Base-by-base conservation (phyloP, 2,329 filamentous ascomycete species). In the Trichophyton verrucosum region DNA sequence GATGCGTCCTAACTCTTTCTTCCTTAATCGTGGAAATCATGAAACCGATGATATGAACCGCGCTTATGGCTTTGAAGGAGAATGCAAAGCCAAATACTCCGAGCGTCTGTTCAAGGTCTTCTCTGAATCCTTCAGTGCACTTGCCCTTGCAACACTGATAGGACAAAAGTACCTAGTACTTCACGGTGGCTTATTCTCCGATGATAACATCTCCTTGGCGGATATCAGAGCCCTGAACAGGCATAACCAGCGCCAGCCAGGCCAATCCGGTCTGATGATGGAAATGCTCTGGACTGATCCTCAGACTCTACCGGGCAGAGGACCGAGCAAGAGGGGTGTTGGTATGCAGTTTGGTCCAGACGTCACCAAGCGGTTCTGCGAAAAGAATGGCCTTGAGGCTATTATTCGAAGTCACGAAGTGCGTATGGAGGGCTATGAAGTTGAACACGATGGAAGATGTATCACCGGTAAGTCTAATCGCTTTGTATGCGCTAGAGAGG, bases 281-380 rank as follows among this genome's bases (percentile, higher is more conserved):
- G 94, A 99, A 76, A 99, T 99, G 94, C 82, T 99, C 55, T 99
- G 94, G 94, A 97, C 94, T 0, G 94, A 99, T 72, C 94, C 94
- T 2, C 94, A 99, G 73, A 82, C 88, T 0, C 81, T 85, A 67
- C 86, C 88, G 30, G 94, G 94, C 59, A 86, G 94, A 67, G 90
- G 91, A 7, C 94, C 94, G 51, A 96, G 91, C 79, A 99, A 99
- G 81, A 85, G 94, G 72, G 94, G 94, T 66, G 92, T 99, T 20
- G 94, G 94, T 59, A 83, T 97, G 76, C 91, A 97, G 72, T 99
- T 99, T 68, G 94, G 94, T 0, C 94, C 94, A 0, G 94, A 99
- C 72, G 85, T 99, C 62, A 99, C 94, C 22, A 95, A 95, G 78
- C 83, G 85, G 58, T 99, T 99, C 81, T 99, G 94, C 72, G 91